Base-by-base conservation (phyloP, 2,329 filamentous ascomycete genomes). In the Fusarium neocosmosporiellum region DNA sequence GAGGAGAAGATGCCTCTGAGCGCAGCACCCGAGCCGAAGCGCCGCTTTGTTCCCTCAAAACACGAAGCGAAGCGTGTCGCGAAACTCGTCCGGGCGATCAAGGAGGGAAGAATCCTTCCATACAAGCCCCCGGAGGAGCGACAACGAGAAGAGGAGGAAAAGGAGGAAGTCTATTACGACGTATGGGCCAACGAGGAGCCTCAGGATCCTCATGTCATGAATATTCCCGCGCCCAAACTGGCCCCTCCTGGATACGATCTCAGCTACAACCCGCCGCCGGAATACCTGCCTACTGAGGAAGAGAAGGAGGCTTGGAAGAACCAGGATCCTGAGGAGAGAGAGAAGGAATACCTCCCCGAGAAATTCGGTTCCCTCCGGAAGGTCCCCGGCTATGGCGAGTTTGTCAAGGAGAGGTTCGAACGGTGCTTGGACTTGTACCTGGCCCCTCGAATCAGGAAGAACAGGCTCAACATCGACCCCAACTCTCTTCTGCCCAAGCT, bases 381-480 rank as follows among this genome's bases (percentile, higher is more conserved):
- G 80, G 96, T 98, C 8, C 96, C 97, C 59, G 97, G 93, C 18
- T 99, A 98, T 80, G 93, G 93, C 59, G 89, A 88, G 63, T 94
- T 98, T 75, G 91, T 99, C 80, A 98, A 98, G 82, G 96, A 99
- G 83, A 92, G 95, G 75, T 99, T 99, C 77, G 95, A 99, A 82
- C 89, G 97, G 73, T 98, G 95, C 81, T 86, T 99, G 75, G 97
- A 99, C 83, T 88, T 99, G 20, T 99, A 99, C 81, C 88, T 99
- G 67, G 96, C 97, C 18, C 96, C 97, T 54, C 89, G 96, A 78
- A 91, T 99, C 65, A 91, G 96, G 68, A 93, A 97, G 81, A 98
- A 95, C 85, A 93, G 95, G 82, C 90, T 99, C 78, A 98, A 98
- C 83, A 98, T 99, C 79, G 96, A 99, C 78, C 96, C 96, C 4